phyloP scores from a whole-genome alignment of 805 yeast genomes.

The Kodamaea sagamina region DNA sequence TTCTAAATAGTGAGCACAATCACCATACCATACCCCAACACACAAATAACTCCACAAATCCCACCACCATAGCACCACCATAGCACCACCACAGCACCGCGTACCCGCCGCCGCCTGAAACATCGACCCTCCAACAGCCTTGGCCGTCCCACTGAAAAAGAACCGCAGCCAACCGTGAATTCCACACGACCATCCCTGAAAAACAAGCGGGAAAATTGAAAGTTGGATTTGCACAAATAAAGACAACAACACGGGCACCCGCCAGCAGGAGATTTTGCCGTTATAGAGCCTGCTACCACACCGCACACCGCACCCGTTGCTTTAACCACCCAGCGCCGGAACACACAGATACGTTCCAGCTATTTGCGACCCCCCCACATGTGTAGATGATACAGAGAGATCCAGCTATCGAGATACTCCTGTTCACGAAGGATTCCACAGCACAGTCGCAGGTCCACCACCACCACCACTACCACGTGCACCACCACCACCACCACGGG shows the following conservation, averaged over 20 bases:
- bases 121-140: neutral
- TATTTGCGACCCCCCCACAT: conserved; percentile 3
- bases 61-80: too few relatives aligned
- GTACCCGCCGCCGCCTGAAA: too few relatives aligned
- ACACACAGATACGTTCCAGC: neutral
- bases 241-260: conserved; percentile 2
- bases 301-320: too few relatives aligned
- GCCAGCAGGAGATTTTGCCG: neutral
- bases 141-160: neutral
- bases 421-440: conserved; percentile 2
- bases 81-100: too few relatives aligned
- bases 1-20: too few relatives aligned
- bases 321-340: conserved; percentile 3
- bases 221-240: neutral
- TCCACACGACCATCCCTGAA: conserved; percentile 2
- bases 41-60: too few relatives aligned
- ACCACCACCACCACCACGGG: conserved; percentile 1
- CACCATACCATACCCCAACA: too few relatives aligned
- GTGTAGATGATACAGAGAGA: conserved; percentile 10
- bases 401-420: conserved; percentile 6
- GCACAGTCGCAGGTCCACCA: conserved; percentile 4
- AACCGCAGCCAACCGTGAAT: conserved; percentile 1
- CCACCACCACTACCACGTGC: conserved; percentile 6
- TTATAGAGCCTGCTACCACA: neutral
- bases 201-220: conserved; percentile 6